Evolutionary conservation across 2,329 filamentous ascomycete genomes (phyloP).

Genomic region (Colletotrichum echinochloae): DNA sequence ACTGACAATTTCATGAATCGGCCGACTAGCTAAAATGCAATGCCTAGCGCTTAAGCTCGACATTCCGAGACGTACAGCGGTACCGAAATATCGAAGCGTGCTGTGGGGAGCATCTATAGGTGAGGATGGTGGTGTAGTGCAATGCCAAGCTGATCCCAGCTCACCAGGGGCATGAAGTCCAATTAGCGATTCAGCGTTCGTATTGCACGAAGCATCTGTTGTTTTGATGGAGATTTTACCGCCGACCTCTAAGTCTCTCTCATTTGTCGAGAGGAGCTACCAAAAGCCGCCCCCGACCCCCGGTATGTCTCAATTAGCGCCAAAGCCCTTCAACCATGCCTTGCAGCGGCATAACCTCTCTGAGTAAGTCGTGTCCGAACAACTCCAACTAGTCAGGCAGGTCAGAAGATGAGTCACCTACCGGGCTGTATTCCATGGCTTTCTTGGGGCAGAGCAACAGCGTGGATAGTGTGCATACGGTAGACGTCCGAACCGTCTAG

Average conservation of each 20-base stretch:
- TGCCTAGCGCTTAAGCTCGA: not conserved
- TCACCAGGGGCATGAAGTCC: slow-evolving; percentile 28
- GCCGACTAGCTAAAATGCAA: not conserved
- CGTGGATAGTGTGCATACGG: not conserved
- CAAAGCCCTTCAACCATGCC: not conserved
- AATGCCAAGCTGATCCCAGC: slow-evolving; percentile 19
- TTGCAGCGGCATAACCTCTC: not conserved
- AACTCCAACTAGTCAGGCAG: not conserved
- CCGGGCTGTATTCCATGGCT: not conserved
- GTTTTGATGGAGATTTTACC: not conserved
- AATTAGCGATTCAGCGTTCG: not conserved
- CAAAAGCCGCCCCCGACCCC: not conserved
- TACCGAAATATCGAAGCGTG: slow-evolving; percentile 3
- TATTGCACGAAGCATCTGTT: not conserved
- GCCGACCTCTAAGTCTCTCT: not conserved
- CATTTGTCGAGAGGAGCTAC: slow-evolving; percentile 21
- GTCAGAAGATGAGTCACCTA: not conserved
- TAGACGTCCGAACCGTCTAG: not conserved
- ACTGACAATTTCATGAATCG: not conserved
- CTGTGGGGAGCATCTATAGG: not conserved
- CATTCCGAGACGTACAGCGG: not conserved
- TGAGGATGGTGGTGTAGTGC: not conserved
- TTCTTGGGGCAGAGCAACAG: not conserved
- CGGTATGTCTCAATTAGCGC: slow-evolving; percentile 7
- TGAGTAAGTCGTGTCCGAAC: not conserved